Evolutionary conservation across 108 stramenopile species (phyloP).

Genomic region (Cyclotella baltica): DNA sequence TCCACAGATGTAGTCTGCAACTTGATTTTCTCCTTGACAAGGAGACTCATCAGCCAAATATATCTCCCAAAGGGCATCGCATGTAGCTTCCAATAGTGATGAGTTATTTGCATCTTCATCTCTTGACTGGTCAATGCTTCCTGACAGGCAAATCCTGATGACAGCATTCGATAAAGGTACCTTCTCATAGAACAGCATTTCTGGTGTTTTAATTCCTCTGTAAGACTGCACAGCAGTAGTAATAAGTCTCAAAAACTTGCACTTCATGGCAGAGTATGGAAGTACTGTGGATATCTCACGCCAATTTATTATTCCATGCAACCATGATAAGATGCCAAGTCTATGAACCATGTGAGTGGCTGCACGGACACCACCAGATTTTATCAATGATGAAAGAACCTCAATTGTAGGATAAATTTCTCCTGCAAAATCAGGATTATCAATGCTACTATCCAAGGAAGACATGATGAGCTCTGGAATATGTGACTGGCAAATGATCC

Average conservation of each 20-base stretch:
- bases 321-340: constrained; percentile 55
- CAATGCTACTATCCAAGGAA: constrained; percentile 57
- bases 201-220: background rate
- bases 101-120: constrained; percentile 2
- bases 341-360: constrained; percentile 47
- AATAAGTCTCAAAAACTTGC: constrained; percentile 43
- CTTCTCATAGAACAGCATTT: constrained; percentile 32
- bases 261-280: constrained; percentile 35
- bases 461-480: constrained; percentile 79
- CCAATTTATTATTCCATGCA: constrained; percentile 56
- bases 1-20: constrained; percentile 5
- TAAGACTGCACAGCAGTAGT: constrained; percentile 39
- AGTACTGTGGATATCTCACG: constrained; percentile 36
- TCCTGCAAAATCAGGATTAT: constrained; percentile 24
- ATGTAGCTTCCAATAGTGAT: constrained; percentile 33
- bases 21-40: background rate
- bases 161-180: constrained; percentile 39
- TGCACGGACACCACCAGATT: constrained; percentile 44
- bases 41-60: constrained; percentile 22
- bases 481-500: constrained; percentile 72
- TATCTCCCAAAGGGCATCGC: constrained; percentile 47
- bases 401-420: constrained; percentile 48
- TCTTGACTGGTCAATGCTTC: background rate
- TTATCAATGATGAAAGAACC: constrained; percentile 34
- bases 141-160: constrained; percentile 46